These are phyloP conservation scores for Pleodorina starrii DNA, from an alignment of 139 green algal genomes.

Conservation along the genomic window DNA sequence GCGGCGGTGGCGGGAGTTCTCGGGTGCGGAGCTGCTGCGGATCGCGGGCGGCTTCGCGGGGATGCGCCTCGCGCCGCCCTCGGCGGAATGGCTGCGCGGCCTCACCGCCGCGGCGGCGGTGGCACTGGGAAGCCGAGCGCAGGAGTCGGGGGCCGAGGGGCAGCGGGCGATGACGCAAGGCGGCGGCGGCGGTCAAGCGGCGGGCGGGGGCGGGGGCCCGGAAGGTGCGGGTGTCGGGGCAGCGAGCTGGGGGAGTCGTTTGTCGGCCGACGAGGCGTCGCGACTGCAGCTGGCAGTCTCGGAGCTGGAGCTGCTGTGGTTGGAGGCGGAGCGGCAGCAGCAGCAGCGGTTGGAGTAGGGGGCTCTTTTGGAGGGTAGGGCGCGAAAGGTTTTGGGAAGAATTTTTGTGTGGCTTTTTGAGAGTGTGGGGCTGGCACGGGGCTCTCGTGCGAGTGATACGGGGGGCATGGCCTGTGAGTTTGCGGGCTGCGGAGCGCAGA, in stretches of 20 bases:
- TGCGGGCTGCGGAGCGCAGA: too few relatives aligned
- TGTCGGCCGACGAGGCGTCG: not conserved
- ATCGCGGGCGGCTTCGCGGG: not conserved
- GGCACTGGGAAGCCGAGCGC: not conserved
- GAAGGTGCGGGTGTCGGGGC: not conserved
- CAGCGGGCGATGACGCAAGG: not conserved
- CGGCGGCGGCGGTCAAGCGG: not conserved
- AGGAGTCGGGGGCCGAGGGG: not conserved
- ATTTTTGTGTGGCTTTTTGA: not conserved
- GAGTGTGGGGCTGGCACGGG: too few relatives aligned
- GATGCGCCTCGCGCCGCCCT: constrained; percentile 10
- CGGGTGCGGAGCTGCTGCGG: not conserved
- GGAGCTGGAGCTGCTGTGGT: constrained; percentile 13
- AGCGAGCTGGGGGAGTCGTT: too few relatives aligned
- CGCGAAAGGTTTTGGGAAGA: not conserved
- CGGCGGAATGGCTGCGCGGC: not conserved
- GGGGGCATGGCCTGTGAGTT: too few relatives aligned
- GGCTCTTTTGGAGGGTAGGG: not conserved
- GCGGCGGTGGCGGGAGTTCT: not conserved
- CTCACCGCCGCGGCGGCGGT: not conserved
- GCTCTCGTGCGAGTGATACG: too few relatives aligned
- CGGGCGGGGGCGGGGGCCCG: not conserved
- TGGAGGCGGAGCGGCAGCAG: not conserved
- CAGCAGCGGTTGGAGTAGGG: not conserved
- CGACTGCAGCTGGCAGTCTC: constrained; percentile 12